Percentiles rank a stretch among this genome's conserved stretches.
phyloP scores from a whole-genome alignment of 1,139 yeast species.

The Saccharomyces hybrid region DNA sequence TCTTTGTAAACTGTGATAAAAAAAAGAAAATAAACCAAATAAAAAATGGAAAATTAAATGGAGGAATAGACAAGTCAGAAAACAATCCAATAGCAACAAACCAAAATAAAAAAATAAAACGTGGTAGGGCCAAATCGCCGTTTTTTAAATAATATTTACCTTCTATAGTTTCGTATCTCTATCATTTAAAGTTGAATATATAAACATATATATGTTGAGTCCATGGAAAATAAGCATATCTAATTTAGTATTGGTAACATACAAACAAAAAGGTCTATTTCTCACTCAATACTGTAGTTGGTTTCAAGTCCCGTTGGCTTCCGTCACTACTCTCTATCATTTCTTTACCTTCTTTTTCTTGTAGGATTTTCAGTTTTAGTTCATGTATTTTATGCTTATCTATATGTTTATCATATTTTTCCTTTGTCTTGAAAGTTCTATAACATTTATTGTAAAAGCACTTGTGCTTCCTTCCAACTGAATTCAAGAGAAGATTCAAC shows the following conservation, averaged over 20 bases:
- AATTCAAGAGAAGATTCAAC: conserved; percentile 22
- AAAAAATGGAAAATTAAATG: too few species aligned
- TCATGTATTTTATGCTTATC: conserved; percentile 31
- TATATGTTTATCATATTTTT: conserved; percentile 27
- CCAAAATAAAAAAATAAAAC: neutral
- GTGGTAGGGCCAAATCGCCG: too few species aligned
- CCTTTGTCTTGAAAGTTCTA: conserved; percentile 30
- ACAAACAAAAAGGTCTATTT: neutral
- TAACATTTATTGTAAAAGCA: conserved; percentile 28
- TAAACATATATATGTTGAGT: neutral
- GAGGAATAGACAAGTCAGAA: neutral
- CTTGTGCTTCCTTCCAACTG: conserved; percentile 27
- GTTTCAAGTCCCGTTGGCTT: too few species aligned
- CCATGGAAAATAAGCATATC: too few species aligned
- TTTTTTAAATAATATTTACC: neutral
- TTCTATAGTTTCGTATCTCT: neutral
- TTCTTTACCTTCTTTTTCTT: conserved; percentile 10
- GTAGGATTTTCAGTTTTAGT: conserved; percentile 24
- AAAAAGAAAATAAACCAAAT: too few species aligned
- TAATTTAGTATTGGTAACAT: neutral
- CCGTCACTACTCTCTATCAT: too few species aligned
- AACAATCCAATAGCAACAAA: neutral
- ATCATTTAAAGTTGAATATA: neutral
- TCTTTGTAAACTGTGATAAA: too few species aligned
- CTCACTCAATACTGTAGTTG: neutral